phyloP scores from a whole-genome alignment of 306 rosid species.

The Albizia julibrissin region DNA sequence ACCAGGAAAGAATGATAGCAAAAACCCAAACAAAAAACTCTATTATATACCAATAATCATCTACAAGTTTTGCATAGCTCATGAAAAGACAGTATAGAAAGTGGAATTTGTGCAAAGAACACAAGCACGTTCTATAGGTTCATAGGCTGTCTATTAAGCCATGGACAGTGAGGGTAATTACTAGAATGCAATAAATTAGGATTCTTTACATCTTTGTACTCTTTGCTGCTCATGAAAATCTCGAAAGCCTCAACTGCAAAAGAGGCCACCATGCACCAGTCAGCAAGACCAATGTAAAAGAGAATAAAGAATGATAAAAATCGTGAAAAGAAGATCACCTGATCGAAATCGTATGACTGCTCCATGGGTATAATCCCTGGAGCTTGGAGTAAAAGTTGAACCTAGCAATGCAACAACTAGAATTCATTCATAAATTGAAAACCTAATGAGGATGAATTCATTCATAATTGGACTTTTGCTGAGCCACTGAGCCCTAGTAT shows the following conservation, averaged over 20 bases:
- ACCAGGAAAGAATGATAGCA: conserved; percentile 24
- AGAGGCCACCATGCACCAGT: conserved; percentile 38
- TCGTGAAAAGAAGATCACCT: conserved; percentile 49
- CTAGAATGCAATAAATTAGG: conserved; percentile 19
- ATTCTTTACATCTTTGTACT: conserved; percentile 79
- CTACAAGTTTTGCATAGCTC: not conserved
- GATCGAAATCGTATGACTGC: conserved; percentile 82
- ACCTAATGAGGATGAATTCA: not conserved
- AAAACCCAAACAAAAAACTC: conserved; percentile 15
- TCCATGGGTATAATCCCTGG: conserved; percentile 73
- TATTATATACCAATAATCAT: conserved; percentile 19
- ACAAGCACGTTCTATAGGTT: conserved; percentile 15
- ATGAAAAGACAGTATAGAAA: not conserved
- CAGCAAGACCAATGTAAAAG: conserved; percentile 34
- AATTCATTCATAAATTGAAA: not conserved
- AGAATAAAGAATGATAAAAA: conserved; percentile 30
- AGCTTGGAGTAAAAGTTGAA: conserved; percentile 62
- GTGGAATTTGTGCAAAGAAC: not conserved
- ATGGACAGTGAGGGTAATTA: conserved; percentile 8
- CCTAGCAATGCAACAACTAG: conserved; percentile 50
- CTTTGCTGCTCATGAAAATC: conserved; percentile 67
- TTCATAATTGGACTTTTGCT: conserved; percentile 1
- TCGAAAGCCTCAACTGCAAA: conserved; percentile 73
- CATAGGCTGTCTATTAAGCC: conserved; percentile 29
- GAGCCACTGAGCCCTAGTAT: conserved; percentile 14